These are phyloP conservation scores for Chaetomium sp. DNA, from an alignment of 2,329 filamentous ascomycete species.

Conservation along the genomic window DNA sequence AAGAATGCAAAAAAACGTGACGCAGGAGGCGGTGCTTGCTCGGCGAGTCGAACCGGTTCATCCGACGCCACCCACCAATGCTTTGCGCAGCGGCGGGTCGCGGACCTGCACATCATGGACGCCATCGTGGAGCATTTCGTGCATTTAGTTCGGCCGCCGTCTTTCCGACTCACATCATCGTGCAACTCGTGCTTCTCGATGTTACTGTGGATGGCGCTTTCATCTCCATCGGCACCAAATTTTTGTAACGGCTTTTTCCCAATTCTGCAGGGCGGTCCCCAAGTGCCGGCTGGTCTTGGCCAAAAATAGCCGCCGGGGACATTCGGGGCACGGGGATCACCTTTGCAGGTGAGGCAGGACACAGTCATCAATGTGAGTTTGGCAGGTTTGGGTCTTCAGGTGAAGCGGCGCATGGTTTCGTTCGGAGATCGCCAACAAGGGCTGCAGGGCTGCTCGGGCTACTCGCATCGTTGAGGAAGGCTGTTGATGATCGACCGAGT, in stretches of 20 bases:
- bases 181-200: too few relatives aligned
- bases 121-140: neutral
- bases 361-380: neutral
- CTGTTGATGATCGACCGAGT: neutral
- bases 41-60: neutral
- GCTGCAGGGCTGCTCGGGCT: neutral
- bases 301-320: conserved; percentile 3
- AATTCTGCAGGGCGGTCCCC: neutral
- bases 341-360: neutral
- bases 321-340: neutral
- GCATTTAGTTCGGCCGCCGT: neutral
- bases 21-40: too few relatives aligned
- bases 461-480: too few relatives aligned
- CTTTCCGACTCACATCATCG: too few relatives aligned
- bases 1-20: too few relatives aligned
- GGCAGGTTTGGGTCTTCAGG: too few relatives aligned
- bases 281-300: neutral
- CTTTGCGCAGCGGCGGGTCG: neutral
- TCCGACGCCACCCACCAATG: neutral
- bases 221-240: neutral
- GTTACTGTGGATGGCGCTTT: too few relatives aligned
- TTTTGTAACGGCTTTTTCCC: neutral
- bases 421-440: conserved; percentile 2
- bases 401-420: neutral
- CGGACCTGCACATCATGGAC: neutral